Evolutionary conservation across 345 rosid genomes (phyloP).

Genomic region (Ceriops zippeliana): DNA sequence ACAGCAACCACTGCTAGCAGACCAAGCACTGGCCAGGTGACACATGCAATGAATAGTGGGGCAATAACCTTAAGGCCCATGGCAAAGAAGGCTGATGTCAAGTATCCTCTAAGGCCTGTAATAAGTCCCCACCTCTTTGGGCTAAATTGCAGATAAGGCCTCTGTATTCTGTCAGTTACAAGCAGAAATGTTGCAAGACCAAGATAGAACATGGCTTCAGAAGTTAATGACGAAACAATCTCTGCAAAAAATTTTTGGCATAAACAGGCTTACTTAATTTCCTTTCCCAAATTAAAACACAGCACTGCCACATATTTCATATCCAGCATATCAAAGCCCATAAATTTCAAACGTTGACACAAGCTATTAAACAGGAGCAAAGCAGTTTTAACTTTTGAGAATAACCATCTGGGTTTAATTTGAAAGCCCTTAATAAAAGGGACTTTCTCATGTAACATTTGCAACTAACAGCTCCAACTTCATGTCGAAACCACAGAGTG

Average conservation of each 20-base stretch:
- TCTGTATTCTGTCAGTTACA: constrained; percentile 60
- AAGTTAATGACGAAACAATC: constrained; percentile 49
- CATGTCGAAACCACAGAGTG: not conserved
- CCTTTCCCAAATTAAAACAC: not conserved
- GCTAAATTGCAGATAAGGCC: constrained; percentile 79
- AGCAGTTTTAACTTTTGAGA: not conserved
- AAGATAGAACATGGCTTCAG: constrained; percentile 60
- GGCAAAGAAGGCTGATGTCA: constrained; percentile 50
- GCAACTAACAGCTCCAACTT: not conserved
- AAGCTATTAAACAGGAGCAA: not conserved
- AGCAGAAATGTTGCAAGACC: constrained; percentile 68
- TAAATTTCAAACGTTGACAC: not conserved
- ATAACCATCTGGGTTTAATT: not conserved
- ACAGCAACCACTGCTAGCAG: constrained; percentile 61
- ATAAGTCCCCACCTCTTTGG: constrained; percentile 84
- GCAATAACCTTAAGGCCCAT: constrained; percentile 62
- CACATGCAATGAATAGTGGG: constrained; percentile 51
- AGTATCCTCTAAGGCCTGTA: constrained; percentile 78
- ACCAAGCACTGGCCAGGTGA: constrained; percentile 73
- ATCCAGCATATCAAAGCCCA: no score
- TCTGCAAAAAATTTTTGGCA: constrained; percentile 44
- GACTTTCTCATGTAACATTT: not conserved
- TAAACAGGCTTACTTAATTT: not conserved
- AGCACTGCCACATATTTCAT: not conserved
- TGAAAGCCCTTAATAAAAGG: not conserved